Percentiles rank a stretch among this genome's conserved stretches.
phyloP scores from a whole-genome alignment of 2,329 filamentous ascomycete genomes.

The Claviceps citrina region DNA sequence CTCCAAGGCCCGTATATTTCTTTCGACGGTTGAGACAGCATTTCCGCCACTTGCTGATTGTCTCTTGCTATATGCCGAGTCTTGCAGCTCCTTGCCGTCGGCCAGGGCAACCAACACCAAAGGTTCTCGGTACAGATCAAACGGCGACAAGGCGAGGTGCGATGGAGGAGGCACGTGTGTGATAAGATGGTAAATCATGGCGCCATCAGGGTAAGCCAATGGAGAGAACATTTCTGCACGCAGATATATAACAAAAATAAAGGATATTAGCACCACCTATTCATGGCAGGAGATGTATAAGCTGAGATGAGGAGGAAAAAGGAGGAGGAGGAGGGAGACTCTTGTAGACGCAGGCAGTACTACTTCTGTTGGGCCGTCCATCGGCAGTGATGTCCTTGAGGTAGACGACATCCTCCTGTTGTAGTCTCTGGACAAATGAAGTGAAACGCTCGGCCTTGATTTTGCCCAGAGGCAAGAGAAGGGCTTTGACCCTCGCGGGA shows the following conservation, averaged over 20 bases:
- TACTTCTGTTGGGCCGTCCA: slow-evolving; percentile 73
- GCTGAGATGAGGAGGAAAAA: background rate
- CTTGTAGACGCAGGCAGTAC: slow-evolving; percentile 2
- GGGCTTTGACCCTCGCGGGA: slow-evolving; percentile 76
- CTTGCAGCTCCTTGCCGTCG: slow-evolving; percentile 57
- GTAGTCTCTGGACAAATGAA: slow-evolving; percentile 62
- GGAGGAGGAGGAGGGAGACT: background rate
- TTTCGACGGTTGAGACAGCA: slow-evolving; percentile 35
- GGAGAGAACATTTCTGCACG: slow-evolving; percentile 79
- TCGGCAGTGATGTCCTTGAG: slow-evolving; percentile 78
- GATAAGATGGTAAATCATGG: slow-evolving; percentile 76
- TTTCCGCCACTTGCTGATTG: slow-evolving; percentile 33
- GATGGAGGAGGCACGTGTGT: slow-evolving; percentile 66
- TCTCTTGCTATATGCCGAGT: slow-evolving; percentile 36
- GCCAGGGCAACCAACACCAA: slow-evolving; percentile 72
- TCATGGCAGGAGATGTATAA: background rate
- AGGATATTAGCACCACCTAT: slow-evolving; percentile 8
- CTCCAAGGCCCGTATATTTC: slow-evolving; percentile 42
- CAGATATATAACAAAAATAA: background rate
- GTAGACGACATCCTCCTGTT: slow-evolving; percentile 64
- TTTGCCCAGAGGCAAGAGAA: slow-evolving; percentile 73
- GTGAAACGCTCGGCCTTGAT: slow-evolving; percentile 72
- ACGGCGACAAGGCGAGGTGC: slow-evolving; percentile 67
- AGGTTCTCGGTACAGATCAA: slow-evolving; percentile 79
- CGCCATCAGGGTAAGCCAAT: slow-evolving; percentile 69